A percentile compares a stretch with the other conserved stretches of the same genome.
Evolutionary conservation across 139 green algal genomes (phyloP).

Genomic region (Chlamydomonas incerta): DNA sequence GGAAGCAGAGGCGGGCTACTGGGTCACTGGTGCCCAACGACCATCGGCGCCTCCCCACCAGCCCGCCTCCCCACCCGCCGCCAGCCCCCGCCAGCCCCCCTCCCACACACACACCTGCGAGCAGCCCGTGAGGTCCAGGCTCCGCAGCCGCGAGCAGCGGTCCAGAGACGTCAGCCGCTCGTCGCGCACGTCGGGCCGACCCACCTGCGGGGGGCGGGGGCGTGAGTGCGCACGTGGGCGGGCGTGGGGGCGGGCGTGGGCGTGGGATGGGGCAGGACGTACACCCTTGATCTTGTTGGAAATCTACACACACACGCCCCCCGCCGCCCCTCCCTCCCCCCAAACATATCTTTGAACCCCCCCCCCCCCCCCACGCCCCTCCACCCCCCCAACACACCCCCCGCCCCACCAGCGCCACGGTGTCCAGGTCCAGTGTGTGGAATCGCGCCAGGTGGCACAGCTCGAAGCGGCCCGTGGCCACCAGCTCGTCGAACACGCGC

Average conservation of each 20-base stretch:
- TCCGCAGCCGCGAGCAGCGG: conserved; percentile 32
- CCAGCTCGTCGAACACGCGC: conserved; percentile 38
- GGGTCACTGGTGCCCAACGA: too few relatives aligned
- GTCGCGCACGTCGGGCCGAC: conserved; percentile 3
- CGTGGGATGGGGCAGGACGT: too few relatives aligned
- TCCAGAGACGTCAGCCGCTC: conserved; percentile 22
- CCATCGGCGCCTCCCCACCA: too few relatives aligned
- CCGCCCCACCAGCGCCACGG: conserved; percentile 8
- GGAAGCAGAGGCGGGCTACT: too few relatives aligned
- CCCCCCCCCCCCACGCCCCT: background rate
- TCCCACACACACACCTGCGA: conserved; percentile 7
- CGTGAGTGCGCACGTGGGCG: background rate
- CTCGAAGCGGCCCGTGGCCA: conserved; percentile 23
- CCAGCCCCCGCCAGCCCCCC: background rate
- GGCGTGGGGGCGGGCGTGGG: background rate
- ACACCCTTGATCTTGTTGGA: too few relatives aligned
- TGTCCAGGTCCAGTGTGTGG: conserved; percentile 24
- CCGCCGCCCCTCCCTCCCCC: background rate
- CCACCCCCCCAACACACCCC: too few relatives aligned
- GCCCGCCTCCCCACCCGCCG: background rate
- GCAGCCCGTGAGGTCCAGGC: conserved; percentile 29
- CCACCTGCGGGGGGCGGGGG: background rate
- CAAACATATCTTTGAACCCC: too few relatives aligned
- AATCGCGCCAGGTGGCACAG: conserved; percentile 8
- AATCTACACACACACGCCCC: too few relatives aligned